Conservation (phyloP, 2,329 filamentous ascomycete species). For the Metarhizium rileyi region DNA sequence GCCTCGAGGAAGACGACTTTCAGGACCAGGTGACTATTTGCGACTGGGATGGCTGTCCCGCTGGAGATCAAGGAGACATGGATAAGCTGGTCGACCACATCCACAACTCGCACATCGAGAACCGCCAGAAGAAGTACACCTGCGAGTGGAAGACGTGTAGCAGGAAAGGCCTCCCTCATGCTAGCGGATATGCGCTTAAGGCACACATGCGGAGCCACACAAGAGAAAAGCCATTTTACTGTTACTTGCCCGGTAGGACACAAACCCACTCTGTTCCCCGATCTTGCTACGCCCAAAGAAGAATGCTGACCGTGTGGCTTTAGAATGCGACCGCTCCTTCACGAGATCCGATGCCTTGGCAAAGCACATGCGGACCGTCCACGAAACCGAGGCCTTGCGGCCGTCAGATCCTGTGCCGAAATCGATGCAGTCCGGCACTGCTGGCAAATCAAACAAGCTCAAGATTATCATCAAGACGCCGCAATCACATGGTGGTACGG, state of each 20-base stretch:
- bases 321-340: conserved; percentile 95
- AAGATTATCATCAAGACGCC: conserved; percentile 57
- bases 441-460: conserved; percentile 40
- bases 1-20: conserved; percentile 64
- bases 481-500: conserved; percentile 45
- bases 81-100: conserved; percentile 73
- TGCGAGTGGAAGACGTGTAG: conserved; percentile 93
- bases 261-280: neutral
- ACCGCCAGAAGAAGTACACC: conserved; percentile 90
- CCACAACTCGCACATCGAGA: conserved; percentile 89
- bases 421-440: conserved; percentile 44
- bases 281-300: neutral
- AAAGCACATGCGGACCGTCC: conserved; percentile 97
- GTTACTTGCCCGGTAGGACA: conserved; percentile 72
- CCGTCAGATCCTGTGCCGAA: conserved; percentile 67
- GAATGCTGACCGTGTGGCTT: neutral
- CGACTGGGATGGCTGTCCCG: conserved; percentile 66
- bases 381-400: conserved; percentile 90
- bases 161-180: conserved; percentile 82
- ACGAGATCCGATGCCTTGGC: conserved; percentile 91
- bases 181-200: conserved; percentile 89
- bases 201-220: conserved; percentile 98
- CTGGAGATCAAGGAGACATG: conserved; percentile 68
- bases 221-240: conserved; percentile 96
- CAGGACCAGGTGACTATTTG: conserved; percentile 71